These are phyloP conservation scores for Raphanus raphanistrum DNA, from an alignment of 345 rosid genomes.

Conservation along the genomic window DNA sequence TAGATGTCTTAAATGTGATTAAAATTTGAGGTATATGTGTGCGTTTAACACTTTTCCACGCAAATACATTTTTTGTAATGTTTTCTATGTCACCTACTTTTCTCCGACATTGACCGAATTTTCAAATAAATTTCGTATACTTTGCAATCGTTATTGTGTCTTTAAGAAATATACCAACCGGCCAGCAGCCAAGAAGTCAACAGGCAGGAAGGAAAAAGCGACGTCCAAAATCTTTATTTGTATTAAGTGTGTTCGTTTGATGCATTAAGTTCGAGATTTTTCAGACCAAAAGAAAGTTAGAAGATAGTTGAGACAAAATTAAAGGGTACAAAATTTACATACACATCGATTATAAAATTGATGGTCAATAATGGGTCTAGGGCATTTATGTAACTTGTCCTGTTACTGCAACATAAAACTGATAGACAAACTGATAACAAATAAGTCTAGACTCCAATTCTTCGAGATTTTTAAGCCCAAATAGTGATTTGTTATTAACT, in stretches of 20 bases:
- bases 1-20: slow-evolving; percentile 19
- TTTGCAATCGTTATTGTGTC: slow-evolving; percentile 23
- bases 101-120: slow-evolving; percentile 32
- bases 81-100: slow-evolving; percentile 33
- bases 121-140: slow-evolving; percentile 4
- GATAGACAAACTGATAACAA: neutral
- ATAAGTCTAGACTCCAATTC: neutral
- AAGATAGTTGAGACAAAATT: neutral
- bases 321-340: neutral
- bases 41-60: slow-evolving; percentile 16
- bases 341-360: neutral
- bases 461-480: neutral
- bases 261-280: slow-evolving; percentile 14
- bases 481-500: neutral
- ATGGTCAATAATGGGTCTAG: neutral
- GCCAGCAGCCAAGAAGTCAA: slow-evolving; percentile 32
- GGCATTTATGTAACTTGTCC: neutral
- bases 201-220: slow-evolving; percentile 18
- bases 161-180: slow-evolving; percentile 31
- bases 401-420: neutral
- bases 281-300: slow-evolving; percentile 23
- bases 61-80: neutral
- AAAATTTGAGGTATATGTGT: neutral
- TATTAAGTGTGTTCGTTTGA: slow-evolving; percentile 1
- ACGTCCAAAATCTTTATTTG: slow-evolving; percentile 19